A percentile compares a stretch with the other conserved stretches of the same genome.
Evolutionary conservation across 495 filamentous ascomycete species (phyloP).

Genomic region (Penicillium flavigenum): DNA sequence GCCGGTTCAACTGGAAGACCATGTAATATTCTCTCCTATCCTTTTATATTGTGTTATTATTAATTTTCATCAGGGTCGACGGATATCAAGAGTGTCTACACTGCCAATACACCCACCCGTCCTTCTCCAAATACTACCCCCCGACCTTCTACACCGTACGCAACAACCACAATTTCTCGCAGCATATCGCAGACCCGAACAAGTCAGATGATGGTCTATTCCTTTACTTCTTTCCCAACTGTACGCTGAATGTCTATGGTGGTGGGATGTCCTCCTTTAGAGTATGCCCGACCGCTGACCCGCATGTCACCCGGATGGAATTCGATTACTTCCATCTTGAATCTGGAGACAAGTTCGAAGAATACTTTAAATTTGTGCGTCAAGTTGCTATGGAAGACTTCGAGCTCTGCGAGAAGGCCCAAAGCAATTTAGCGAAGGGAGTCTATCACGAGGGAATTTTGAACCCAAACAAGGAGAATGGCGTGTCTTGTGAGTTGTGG

Average conservation of each 20-base stretch:
- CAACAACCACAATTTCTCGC: constrained; percentile 58
- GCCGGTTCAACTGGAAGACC: constrained; percentile 64
- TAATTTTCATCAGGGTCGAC: constrained; percentile 46
- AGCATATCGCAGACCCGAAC: constrained; percentile 57
- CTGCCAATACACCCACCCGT: constrained; percentile 63
- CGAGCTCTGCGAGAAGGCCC: constrained; percentile 60
- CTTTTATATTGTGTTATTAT: background rate
- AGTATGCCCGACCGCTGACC: constrained; percentile 54
- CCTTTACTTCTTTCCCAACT: constrained; percentile 63
- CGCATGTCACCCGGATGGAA: constrained; percentile 58
- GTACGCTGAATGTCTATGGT: constrained; percentile 60
- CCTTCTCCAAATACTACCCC: constrained; percentile 58
- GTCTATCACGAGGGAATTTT: constrained; percentile 59
- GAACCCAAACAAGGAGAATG: constrained; percentile 58
- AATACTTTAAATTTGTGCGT: constrained; percentile 59
- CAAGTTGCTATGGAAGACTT: constrained; percentile 62
- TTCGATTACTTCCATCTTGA: constrained; percentile 61
- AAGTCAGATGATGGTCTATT: constrained; percentile 57
- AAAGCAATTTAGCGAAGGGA: constrained; percentile 54
- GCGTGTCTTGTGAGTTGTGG: constrained; percentile 51
- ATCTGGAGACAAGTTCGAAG: constrained; percentile 56
- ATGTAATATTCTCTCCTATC: constrained; percentile 41
- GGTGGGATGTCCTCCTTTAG: constrained; percentile 61
- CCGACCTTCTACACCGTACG: constrained; percentile 58
- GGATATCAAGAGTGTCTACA: constrained; percentile 64